Evolutionary conservation across 345 rosid genomes (phyloP), one percentile per base, ranked within the genome.

Genomic region (Capsella bursapastoris): DNA sequence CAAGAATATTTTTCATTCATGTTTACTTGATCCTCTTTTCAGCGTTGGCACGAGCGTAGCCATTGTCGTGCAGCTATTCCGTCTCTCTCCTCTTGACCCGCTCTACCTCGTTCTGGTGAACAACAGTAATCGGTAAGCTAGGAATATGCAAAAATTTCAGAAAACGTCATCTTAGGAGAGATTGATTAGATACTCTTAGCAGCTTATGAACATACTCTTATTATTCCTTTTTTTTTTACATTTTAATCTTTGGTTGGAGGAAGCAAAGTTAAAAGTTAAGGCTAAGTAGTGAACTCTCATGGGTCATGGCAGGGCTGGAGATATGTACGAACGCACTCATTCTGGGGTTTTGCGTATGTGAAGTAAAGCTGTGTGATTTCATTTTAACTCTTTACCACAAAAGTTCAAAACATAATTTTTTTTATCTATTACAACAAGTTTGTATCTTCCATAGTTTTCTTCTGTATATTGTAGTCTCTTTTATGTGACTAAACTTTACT

Each of bases 291-390:
- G 74, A 66, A 72, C 73, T 15, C 57, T 60, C 47, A 64, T 78
- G 84, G 74, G 41, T 67, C 47, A 56, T 83, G 84, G 61, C 84
- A 88, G 95, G 95, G 87, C 88, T 86, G 93, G 83, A 86, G 89
- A 76, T 83, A 69, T 86, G 82, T 86, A 82, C 78, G 92, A 88
- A 57, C 80, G 84, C 65, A 60, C 77, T 15, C 57, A 22, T 57
- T 61, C 70, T n/a, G 31, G 64, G 32, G 74, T 7, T 53, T 44
- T 60, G 64, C 79, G 64, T 68, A 34, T 11, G 52, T 75, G 74
- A 75, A 68, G 52, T 75, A 69, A 75, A 68, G 79, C 69, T 60
- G 43, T 63, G 22, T 56, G 22, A 11, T 60, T 68, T 61, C 59
- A 16, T 53, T 53, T 28, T 27, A 43, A 62, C 35, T 3, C 14